Base-by-base conservation (phyloP, 2,329 filamentous ascomycete genomes). In the Xylariales sp. region DNA sequence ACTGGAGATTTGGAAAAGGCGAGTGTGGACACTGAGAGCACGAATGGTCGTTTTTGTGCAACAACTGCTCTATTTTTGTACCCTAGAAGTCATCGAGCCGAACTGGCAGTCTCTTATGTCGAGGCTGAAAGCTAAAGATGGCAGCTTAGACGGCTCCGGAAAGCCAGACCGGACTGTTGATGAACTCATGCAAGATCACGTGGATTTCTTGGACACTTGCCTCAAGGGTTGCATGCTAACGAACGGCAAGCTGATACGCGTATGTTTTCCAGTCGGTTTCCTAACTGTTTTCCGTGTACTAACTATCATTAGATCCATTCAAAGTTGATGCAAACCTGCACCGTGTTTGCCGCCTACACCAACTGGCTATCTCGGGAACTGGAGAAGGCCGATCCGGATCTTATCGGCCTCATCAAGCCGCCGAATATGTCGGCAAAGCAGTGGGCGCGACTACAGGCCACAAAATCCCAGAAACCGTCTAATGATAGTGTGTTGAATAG, bases 181-280 rank as follows among this genome's bases (percentile, higher is more conserved):
- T 76, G 94, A 98, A 81, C 82, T 99, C 77, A 99, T 99, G 96
- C 93, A 98, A 81, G 94, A 98, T 77, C 96, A 99, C 81, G 94
- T 99, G 68, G 96, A 98, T 81, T 99, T 99, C 79, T 83, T 99
- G 55, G 96, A 97, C 75, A 98, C 96, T 3, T 99, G 96, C 79
- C 84, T 99, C 75, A 99, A 98, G 81, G 96, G 98, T 82, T 98
- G 96, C 83, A 98, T 98, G 94, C 86, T 99, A 71, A 99, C 96
- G 23, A 97, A 99, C 79, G 93, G 93, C 77, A 97, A 97, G 82
- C 86, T 99, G 6, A 83, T 99, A 5, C 91, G 93, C 81, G 95
- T 97, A 86, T 72, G 85, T 50, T 48, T 65, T 58, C 18, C 46
- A 8, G 7, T 30, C 10, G n/a, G 7, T 12, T 23, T 34, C 30